Base-by-base conservation (phyloP, 2,329 filamentous ascomycete genomes). In the Epichloe sylvatica region DNA sequence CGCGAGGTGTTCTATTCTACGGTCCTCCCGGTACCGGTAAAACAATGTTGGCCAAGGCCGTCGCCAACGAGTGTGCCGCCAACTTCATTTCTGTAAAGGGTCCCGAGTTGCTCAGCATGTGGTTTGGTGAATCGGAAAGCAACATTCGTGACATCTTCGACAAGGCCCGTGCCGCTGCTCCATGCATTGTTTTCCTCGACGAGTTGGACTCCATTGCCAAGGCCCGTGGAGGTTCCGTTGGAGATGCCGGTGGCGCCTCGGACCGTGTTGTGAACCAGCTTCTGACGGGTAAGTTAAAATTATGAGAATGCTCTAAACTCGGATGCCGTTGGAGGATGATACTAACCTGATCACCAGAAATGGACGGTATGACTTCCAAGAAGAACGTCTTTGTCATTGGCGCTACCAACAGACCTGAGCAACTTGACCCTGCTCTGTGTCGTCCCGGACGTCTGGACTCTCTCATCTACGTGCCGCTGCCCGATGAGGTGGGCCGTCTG, bases 301-400 rank as follows among this genome's bases (percentile, higher is more conserved):
- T 12, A 17, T 30, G 30, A n/a, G 33, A 17, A 7, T 34, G 19
- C 30, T 25, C 5, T 13, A 35, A 11, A 23, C 39, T 35, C 2
- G 6, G 35, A 23, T 15, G 11, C 33, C 17, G 6, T 41, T 11
- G 4, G n/a, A 7, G 25, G 7, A 21, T 49, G 46, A 51, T 52
- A 60, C 74, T 81, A 69, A 80, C 60, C 42, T 9, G 44, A 33
- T 21, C 11, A 19, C 15, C 55, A 85, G 88, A 97, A 80, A 96
- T 97, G 91, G 91, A 97, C 60, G 91, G 91, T 62, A 97, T 97
- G 91, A 97, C 91, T 43, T 96, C 91, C 38, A 98, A 98, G 86
- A 98, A 98, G 86, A 98, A 98, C 68, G 92, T 98, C 56, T 98
- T 98, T 72, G 92, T 98, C 57, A 98, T 98, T 61, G 92, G 92